These are phyloP conservation scores for Hypoxylon sp. DNA, from an alignment of 2,329 filamentous ascomycete species.

Conservation along the genomic window DNA sequence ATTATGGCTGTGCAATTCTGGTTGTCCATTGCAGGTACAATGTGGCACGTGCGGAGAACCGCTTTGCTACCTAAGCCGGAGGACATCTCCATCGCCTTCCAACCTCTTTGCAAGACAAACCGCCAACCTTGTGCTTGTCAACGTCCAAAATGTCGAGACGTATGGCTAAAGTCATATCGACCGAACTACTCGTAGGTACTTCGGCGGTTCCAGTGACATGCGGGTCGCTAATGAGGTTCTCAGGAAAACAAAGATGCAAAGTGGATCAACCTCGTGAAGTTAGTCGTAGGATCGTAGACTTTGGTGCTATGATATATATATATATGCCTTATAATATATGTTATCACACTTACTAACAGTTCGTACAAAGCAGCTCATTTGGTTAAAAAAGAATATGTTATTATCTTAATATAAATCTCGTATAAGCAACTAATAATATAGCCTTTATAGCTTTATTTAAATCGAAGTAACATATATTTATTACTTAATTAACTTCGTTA, in stretches of 20 bases:
- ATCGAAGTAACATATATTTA: too few relatives aligned
- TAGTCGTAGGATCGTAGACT: constrained; percentile 27
- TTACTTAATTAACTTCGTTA: too few relatives aligned
- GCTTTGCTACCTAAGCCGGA: background rate
- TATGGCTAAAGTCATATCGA: constrained; percentile 49
- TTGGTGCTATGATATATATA: background rate
- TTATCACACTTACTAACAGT: too few relatives aligned
- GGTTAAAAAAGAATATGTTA: too few relatives aligned
- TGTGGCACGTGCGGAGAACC: background rate
- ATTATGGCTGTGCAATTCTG: constrained; percentile 24
- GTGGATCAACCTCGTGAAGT: constrained; percentile 55
- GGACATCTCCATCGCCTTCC: background rate
- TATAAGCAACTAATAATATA: too few relatives aligned
- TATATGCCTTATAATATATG: background rate
- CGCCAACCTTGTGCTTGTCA: background rate
- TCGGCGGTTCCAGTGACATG: background rate
- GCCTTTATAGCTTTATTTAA: too few relatives aligned
- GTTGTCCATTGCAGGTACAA: background rate
- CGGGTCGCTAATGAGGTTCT: constrained; percentile 13
- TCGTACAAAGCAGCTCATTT: too few relatives aligned
- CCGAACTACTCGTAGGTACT: constrained; percentile 51
- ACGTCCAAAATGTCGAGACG: constrained; percentile 40
- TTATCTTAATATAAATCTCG: too few relatives aligned
- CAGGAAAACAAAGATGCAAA: constrained; percentile 54
- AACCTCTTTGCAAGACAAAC: background rate